Base-by-base conservation (phyloP, 192 early-diverging fungal genomes). In the Coemansia sp. region DNA sequence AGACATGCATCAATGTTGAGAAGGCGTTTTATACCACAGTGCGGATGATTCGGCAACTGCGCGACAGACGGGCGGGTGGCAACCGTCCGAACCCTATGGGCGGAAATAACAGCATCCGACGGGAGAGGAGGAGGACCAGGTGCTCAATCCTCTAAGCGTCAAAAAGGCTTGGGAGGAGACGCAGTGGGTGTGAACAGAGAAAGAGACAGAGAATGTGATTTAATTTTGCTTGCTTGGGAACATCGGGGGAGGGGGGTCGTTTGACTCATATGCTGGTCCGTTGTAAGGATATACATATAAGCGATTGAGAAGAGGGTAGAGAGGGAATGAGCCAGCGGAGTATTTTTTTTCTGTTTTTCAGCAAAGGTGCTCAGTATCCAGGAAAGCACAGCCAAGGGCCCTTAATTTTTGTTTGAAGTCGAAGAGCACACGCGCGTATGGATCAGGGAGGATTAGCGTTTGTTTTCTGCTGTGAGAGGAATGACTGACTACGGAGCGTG, bases 1-100 rank as follows among this genome's bases (percentile, higher is more conserved):
- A 95, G 81, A 94, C 91, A 13, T 89, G 90, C 70, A 84, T 94
- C 66, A 97, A 97, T 49, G 94, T 97, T 7, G 95, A 97, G 61
- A 86, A 88, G 81, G 89, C 91, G 16, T 95, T 93, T 63, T 93
- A 91, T 66, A 87, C 83, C 42, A 90, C 92, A 5, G 92, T 93
- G 18, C 85, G 91, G 30, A 88, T 91, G 88, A 91, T 95, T 61
- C 86, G 92, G 63, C 77, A 82, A 65, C 76, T 85, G 63, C 76
- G 86, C 21, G 86, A 89, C 49, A 77, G 67, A 35, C 79, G 79
- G 66, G 59, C 70, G 15, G 83, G 79, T 64, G 66, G 72, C 29
- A 40, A 13, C 9, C 72, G 66, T 34, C 48, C 64, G 31, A 77
- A 73, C 62, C 51, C 55, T 12, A 59, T 67, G 39, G 58, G 60